Evolutionary conservation across 2,329 filamentous ascomycete genomes (phyloP), one percentile per base, ranked within the genome.

Genomic region (Botrytis hyacinthi): DNA sequence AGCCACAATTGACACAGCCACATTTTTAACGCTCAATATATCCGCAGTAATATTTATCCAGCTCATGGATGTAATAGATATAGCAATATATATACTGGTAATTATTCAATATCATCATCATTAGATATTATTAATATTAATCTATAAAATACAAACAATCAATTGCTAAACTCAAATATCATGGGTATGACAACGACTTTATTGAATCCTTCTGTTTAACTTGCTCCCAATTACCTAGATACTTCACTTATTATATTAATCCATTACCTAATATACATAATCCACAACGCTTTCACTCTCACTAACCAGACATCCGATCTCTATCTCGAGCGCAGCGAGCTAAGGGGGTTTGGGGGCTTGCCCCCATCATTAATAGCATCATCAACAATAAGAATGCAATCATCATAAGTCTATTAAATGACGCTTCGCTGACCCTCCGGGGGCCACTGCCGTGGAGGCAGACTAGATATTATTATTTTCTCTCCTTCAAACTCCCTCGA

Each of bases 1-100:
- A 57, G 66, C 66, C 66, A 68, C 66, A 68, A 9, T 42, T 40
- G 1, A 40, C 35, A 68, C 35, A 42, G 66, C 66, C 66, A 68
- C 66, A 68, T 8, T 14, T 26, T 14, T 5, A 26, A 37, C 0
- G 9, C 20, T 46, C 20, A 46, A 46, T 9, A 46, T 46, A 48
- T 48, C 44, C 44, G 44, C 44, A 48, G 7, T 46, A 22, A 46
- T 46, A 22, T 46, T 46, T 48, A 48, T 4, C 20, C 46, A 22
- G 44, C 8, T 3, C 18, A 22, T n/a, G n/a, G n/a, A n/a, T n/a
- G n/a, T n/a, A n/a, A n/a, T n/a, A n/a, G n/a, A n/a, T 42, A 42
- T 26, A n/a, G 16, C 18, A 14, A 46, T 46, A 51, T 10, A 51
- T 26, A 51, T 26, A n/a, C n/a, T n/a, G n/a, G n/a, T n/a, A n/a